Base-by-base conservation (phyloP, 169 alveolate species). In the Blepharisma undulans region DNA sequence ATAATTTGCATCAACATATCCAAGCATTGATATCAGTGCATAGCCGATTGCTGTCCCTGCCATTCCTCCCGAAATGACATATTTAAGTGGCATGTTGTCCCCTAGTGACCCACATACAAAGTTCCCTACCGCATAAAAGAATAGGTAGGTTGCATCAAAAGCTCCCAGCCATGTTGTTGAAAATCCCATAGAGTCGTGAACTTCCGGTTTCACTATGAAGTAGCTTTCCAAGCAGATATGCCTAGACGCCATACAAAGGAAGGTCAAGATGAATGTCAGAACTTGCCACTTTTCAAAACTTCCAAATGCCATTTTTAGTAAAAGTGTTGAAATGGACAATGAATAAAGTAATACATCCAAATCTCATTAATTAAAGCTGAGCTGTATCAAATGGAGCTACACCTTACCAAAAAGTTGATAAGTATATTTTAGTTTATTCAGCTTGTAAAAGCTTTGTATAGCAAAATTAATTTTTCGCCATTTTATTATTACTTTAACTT, bases 111-210 rank as follows among this genome's bases (percentile, higher is more conserved):
- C 93, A 3, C 92, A 72, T 2, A 86, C 12, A 79, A 66, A 78
- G 76, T 86, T 72, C 2, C 93, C 93, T 25, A 90, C 10, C 5
- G 91, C 91, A 33, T 90, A 90, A 8, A 81, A n/a, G 21, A 90
- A 82, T 59, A 90, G 29, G 29, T 61, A 86, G 33, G 84, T 72
- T 18, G 84, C 22, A 32, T 86, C 91, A 12, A 86, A 66, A 2
- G 34, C 48, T 60, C 91, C 91, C n/a, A 86, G 84, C 8, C n/a
- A 27, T 3, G 59, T 72, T n/a, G 84, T n/a, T 4, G 82, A 22
- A 29, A 86, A 71, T 19, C 80, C 80, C 84, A 71, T 29, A 21
- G 61, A n/a, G 25, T 29, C 12, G 34, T 86, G 80, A 21, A 86
- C 36, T 30, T 71, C 91, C 7, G 91, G 72, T 25, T 86, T 86